Evolutionary conservation across 2,329 filamentous ascomycete species (phyloP).

Genomic region (Diaporthe helianthi): DNA sequence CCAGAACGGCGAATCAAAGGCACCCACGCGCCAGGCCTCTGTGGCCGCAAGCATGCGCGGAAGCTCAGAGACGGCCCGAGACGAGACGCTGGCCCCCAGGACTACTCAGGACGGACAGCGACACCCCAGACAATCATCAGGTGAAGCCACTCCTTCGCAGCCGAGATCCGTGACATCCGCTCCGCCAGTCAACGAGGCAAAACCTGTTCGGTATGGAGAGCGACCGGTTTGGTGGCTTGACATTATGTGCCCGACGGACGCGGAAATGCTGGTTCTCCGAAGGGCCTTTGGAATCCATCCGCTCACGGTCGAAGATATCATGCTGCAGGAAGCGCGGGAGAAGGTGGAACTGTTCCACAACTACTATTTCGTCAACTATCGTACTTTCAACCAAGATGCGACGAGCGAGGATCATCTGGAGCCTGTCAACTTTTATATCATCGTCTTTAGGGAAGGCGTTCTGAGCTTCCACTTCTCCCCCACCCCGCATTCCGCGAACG

Average conservation of each 20-base stretch:
- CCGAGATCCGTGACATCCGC: constrained; percentile 47
- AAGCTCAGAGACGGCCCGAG: constrained; percentile 32
- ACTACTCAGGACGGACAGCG: constrained; percentile 33
- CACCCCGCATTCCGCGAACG: constrained; percentile 94
- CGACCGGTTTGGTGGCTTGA: constrained; percentile 98
- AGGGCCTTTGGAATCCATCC: constrained; percentile 97
- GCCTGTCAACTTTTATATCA: constrained; percentile 95
- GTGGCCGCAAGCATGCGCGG: constrained; percentile 41
- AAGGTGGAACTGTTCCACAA: constrained; percentile 97
- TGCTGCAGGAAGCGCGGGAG: constrained; percentile 96
- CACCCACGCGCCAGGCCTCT: constrained; percentile 33
- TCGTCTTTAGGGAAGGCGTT: constrained; percentile 95
- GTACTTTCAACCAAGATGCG: constrained; percentile 94
- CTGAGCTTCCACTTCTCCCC: constrained; percentile 97
- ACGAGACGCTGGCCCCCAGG: constrained; percentile 42
- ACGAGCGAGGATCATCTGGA: constrained; percentile 90
- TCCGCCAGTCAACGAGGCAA: constrained; percentile 39
- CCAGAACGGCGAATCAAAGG: constrained; percentile 34
- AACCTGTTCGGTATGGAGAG: constrained; percentile 68
- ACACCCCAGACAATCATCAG: constrained; percentile 49
- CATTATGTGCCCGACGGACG: constrained; percentile 86
- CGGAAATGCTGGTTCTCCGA: constrained; percentile 92
- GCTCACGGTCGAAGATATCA: constrained; percentile 92
- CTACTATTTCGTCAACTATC: constrained; percentile 99
- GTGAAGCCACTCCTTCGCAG: constrained; percentile 55